A percentile compares a stretch with the other conserved stretches of the same genome.
These are phyloP conservation scores for Liriodendron chinense DNA, from an alignment of 164 flowering plant genomes.

Conservation along the genomic window DNA sequence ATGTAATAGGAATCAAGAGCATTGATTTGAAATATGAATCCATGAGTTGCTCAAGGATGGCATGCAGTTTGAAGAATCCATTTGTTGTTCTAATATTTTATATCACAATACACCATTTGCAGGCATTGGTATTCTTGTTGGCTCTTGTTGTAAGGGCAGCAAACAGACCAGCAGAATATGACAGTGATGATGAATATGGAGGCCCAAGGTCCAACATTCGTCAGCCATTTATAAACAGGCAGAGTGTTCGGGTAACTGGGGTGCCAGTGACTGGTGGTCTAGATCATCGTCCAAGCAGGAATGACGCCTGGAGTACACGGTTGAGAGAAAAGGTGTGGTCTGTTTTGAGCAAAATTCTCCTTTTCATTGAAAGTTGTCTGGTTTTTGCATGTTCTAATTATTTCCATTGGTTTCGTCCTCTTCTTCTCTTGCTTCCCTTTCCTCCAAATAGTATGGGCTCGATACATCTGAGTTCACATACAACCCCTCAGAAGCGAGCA, in stretches of 20 bases:
- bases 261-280: slow-evolving; percentile 54
- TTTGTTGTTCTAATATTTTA: no score
- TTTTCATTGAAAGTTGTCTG: neutral
- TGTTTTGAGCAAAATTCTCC: neutral
- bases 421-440: neutral
- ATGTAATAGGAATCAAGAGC: no score
- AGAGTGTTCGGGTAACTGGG: slow-evolving; percentile 57
- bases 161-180: slow-evolving; percentile 69
- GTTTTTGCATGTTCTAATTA: neutral
- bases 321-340: slow-evolving; percentile 78
- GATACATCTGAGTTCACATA: slow-evolving; percentile 84
- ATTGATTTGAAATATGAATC: no score
- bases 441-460: slow-evolving; percentile 61
- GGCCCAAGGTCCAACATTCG: slow-evolving; percentile 43
- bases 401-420: neutral
- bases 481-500: slow-evolving; percentile 63
- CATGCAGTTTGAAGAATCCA: no score
- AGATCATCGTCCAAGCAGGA: slow-evolving; percentile 69
- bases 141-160: slow-evolving; percentile 71
- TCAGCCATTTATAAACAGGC: slow-evolving; percentile 63
- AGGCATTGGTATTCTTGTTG: slow-evolving; percentile 70
- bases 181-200: slow-evolving; percentile 81
- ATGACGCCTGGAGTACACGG: slow-evolving; percentile 87
- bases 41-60: no score
- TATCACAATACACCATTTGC: slow-evolving; percentile 16